Percentiles rank a stretch among this genome's conserved stretches.
Evolutionary conservation across 1,284 basidiomycete species (phyloP).

Genomic region (Rhodotorula sp.): DNA sequence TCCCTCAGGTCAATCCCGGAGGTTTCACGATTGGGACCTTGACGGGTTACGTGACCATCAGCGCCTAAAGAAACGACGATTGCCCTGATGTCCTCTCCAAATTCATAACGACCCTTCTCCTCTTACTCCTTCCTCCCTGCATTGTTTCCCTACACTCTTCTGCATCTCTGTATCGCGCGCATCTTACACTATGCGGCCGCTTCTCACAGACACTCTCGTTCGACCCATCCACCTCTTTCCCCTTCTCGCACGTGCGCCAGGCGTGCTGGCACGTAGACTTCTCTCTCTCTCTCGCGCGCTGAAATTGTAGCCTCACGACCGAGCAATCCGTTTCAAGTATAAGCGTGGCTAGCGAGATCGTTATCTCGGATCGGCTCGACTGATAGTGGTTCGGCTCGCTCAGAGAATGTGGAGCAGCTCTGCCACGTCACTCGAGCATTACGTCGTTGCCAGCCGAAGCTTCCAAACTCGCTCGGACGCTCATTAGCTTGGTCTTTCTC

Average conservation of each 20-base stretch:
- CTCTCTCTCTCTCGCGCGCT: too few species aligned
- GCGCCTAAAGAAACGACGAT: neutral
- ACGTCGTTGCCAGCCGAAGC: neutral
- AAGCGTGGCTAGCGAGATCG: too few species aligned
- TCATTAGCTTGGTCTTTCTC: neutral
- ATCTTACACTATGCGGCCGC: too few species aligned
- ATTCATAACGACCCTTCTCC: neutral
- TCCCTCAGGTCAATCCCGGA: conserved; percentile 31
- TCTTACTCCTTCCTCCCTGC: neutral
- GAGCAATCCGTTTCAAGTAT: too few species aligned
- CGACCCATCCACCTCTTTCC: too few species aligned
- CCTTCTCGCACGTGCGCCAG: too few species aligned
- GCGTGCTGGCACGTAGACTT: too few species aligned
- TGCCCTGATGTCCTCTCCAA: neutral
- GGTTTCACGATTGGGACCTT: conserved; percentile 36
- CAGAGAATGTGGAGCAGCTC: neutral
- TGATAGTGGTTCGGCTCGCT: too few species aligned
- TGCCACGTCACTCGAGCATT: neutral
- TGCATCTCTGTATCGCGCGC: neutral
- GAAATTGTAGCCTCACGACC: neutral
- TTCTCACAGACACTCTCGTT: too few species aligned
- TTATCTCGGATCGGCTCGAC: too few species aligned
- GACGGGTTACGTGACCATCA: conserved; percentile 33
- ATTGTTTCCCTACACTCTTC: neutral
- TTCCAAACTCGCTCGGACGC: neutral